Percentiles rank a stretch among this genome's conserved stretches.
These are phyloP conservation scores for Kwoniella sp. DNA, from an alignment of 768 basidiomycete species.

Conservation along the genomic window DNA sequence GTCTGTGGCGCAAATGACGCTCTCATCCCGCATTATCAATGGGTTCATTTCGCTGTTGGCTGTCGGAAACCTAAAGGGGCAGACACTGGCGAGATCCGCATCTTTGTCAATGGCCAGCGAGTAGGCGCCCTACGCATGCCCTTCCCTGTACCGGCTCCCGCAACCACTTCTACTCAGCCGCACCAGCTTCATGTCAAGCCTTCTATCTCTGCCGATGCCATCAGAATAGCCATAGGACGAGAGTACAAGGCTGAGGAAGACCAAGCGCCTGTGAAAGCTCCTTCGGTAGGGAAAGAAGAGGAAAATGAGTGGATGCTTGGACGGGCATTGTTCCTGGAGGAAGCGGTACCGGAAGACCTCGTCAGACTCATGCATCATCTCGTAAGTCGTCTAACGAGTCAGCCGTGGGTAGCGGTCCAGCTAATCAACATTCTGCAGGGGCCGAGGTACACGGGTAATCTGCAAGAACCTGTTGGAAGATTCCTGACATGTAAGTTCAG, in stretches of 20 bases:
- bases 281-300: conserved; percentile 32
- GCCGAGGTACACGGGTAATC: conserved; percentile 52
- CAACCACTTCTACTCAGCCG: conserved; percentile 11
- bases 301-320: conserved; percentile 54
- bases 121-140: conserved; percentile 46
- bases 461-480: conserved; percentile 51
- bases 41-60: conserved; percentile 50
- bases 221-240: conserved; percentile 32
- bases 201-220: conserved; percentile 26
- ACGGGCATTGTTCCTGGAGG: conserved; percentile 42
- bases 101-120: conserved; percentile 50
- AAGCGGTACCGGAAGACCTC: conserved; percentile 52
- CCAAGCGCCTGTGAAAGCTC: neutral
- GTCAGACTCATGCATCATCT: conserved; percentile 51
- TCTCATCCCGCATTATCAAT: conserved; percentile 51
- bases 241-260: conserved; percentile 17
- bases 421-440: conserved; percentile 37
- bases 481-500: conserved; percentile 52
- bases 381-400: conserved; percentile 31
- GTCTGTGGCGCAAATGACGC: conserved; percentile 50
- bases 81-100: conserved; percentile 36
- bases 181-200: conserved; percentile 30
- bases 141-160: conserved; percentile 35
- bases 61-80: conserved; percentile 41
- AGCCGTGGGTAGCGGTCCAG: too few relatives aligned